Evolutionary conservation across 2,329 filamentous ascomycete species (phyloP), one percentile per base, ranked within the genome.

Genomic region (Pestalotiopsis fici): DNA sequence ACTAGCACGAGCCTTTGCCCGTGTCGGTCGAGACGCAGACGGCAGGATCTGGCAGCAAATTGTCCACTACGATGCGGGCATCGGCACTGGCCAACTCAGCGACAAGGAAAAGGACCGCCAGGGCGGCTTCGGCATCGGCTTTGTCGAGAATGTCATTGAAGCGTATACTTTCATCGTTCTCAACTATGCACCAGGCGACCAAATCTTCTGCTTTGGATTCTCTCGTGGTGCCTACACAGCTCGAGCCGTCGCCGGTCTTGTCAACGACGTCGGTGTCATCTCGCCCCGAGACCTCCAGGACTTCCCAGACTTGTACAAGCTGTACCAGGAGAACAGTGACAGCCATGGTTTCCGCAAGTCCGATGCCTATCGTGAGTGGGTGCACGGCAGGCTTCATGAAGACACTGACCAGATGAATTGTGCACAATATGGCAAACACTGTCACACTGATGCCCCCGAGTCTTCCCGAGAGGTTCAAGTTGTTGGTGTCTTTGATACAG

Each of bases 41-140:
- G 75, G 77, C 28, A 79, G 78, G 66, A 75, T 81, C 1, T 68
- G 68, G 68, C 65, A 69, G 23, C 69, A 71, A 39, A 37, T 71
- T n/a, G 66, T 71, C 13, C 67, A 67, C 39, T 70, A 71, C 63
- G 66, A 71, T 62, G 60, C 66, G 31, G 69, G 69, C 13, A 79
- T 83, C 66, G 79, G 80, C 0, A 82, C 81, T 0, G 81, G 81
- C 25, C 78, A 82, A 60, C 81, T 79, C 61, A 80, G 79, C 28
- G 75, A 71, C 25, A 66, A 71, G 31, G 75, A 75, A 56, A 71
- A 68, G 55, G 60, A 65, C 59, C 64, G 67, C 23, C 57, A 68
- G 43, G 69, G 68, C 18, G 59, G 63, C 21, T 54, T 68, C 6
- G 69, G 69, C 28, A 43, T 66, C 28, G 67, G 67, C 55, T 66